Percentiles rank a stretch among this genome's conserved stretches.
phyloP scores from a whole-genome alignment of 2,329 filamentous ascomycete genomes.

The Verticillium klebahnii region DNA sequence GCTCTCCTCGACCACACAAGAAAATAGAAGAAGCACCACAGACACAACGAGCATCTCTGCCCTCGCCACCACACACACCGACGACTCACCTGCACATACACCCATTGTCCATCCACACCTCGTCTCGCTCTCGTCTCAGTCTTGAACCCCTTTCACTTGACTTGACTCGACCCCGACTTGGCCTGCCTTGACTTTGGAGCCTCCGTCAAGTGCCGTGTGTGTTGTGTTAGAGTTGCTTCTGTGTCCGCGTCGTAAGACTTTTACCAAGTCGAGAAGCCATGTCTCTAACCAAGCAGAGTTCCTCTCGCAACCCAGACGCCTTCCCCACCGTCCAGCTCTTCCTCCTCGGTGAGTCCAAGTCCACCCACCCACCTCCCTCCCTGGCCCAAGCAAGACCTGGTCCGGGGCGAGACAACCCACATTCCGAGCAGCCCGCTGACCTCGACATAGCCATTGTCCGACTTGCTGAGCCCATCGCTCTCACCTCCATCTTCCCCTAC shows the following conservation, averaged over 20 bases:
- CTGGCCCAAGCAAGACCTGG: too few relatives aligned
- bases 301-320: slow-evolving; percentile 59
- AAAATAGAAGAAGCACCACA: slow-evolving; percentile 1
- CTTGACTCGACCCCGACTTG: not conserved
- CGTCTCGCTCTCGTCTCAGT: not conserved
- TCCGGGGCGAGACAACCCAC: slow-evolving; percentile 1
- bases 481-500: slow-evolving; percentile 92
- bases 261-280: slow-evolving; percentile 39
- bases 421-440: slow-evolving; percentile 10
- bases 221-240: slow-evolving; percentile 23
- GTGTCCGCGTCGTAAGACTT: slow-evolving; percentile 41
- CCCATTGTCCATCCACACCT: not conserved
- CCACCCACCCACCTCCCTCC: not conserved
- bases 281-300: slow-evolving; percentile 46
- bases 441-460: slow-evolving; percentile 71
- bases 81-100: slow-evolving; percentile 1
- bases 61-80: not conserved
- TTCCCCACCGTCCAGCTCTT: slow-evolving; percentile 83
- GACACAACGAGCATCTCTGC: not conserved
- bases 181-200: not conserved
- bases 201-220: slow-evolving; percentile 8
- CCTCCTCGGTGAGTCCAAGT: slow-evolving; percentile 62
- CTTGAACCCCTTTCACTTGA: not conserved
- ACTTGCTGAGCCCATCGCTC: slow-evolving; percentile 84
- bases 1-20: not conserved